Percentiles rank a stretch among this genome's conserved stretches.
Conservation (phyloP, 306 rosid genomes). For the Alnus rubra region DNA sequence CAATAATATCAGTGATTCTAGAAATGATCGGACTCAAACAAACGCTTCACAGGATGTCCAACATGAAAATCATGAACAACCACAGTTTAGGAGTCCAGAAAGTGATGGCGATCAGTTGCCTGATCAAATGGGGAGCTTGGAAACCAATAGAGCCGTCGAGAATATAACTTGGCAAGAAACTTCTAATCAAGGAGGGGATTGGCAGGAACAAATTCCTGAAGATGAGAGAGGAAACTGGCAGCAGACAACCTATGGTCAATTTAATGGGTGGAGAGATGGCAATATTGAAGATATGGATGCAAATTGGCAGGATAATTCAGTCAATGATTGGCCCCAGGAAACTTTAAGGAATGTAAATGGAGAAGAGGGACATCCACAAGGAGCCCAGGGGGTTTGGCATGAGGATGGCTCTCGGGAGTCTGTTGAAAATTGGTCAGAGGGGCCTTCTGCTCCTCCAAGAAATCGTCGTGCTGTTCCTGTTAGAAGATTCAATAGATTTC, state of each 20-base stretch:
- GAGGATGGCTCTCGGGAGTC: slow-evolving; percentile 65
- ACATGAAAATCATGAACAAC: slow-evolving; percentile 57
- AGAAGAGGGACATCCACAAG: slow-evolving; percentile 60
- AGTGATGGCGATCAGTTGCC: slow-evolving; percentile 49
- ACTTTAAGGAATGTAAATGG: slow-evolving; percentile 54
- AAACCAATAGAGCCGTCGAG: slow-evolving; percentile 50
- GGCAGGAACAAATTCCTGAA: slow-evolving; percentile 70
- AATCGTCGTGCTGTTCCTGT: slow-evolving; percentile 70
- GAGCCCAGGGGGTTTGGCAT: slow-evolving; percentile 68
- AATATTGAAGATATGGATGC: slow-evolving; percentile 37
- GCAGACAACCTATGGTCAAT: slow-evolving; percentile 54
- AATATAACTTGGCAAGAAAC: slow-evolving; percentile 68
- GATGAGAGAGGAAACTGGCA: slow-evolving; percentile 73
- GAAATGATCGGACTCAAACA: slow-evolving; percentile 55
- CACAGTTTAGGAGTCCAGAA: slow-evolving; percentile 57
- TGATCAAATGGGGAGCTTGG: slow-evolving; percentile 53
- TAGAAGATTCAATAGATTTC: slow-evolving; percentile 84
- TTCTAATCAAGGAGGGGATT: slow-evolving; percentile 51
- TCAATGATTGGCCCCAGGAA: slow-evolving; percentile 66
- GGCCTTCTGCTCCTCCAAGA: slow-evolving; percentile 74
- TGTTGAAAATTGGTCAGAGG: slow-evolving; percentile 81
- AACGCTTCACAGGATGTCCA: slow-evolving; percentile 50
- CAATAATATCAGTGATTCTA: slow-evolving; percentile 56
- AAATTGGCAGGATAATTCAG: slow-evolving; percentile 54
- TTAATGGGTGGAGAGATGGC: slow-evolving; percentile 65